A percentile compares a stretch with the other conserved stretches of the same genome.
These are phyloP conservation scores for Mariannaea sp. DNA, from an alignment of 2,329 filamentous ascomycete genomes.

Conservation along the genomic window DNA sequence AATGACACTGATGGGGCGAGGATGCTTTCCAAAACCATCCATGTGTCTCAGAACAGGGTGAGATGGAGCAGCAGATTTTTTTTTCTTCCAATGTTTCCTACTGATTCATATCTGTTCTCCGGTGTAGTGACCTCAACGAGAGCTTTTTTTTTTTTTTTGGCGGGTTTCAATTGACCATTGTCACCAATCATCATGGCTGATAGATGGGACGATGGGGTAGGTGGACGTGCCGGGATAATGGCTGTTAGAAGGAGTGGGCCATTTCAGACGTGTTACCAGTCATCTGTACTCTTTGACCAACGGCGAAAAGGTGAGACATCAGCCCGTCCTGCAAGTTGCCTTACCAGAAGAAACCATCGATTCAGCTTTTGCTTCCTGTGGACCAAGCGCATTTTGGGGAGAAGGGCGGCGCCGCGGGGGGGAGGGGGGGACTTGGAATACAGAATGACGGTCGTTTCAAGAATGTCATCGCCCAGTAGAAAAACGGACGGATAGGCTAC, in stretches of 20 bases:
- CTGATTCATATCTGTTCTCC: too few relatives aligned
- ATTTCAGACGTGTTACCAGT: slow-evolving; percentile 19
- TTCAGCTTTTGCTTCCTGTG: neutral
- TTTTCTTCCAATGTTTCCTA: neutral
- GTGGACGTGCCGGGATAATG: slow-evolving; percentile 32
- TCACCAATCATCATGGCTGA: slow-evolving; percentile 27
- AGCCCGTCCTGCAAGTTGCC: slow-evolving; percentile 6
- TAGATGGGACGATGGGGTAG: slow-evolving; percentile 18
- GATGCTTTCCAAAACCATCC: too few relatives aligned
- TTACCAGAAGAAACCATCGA: neutral
- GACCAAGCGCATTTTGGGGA: neutral
- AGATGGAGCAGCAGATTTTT: slow-evolving; percentile 6
- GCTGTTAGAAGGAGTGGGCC: slow-evolving; percentile 34
- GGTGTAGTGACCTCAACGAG: slow-evolving; percentile 35
- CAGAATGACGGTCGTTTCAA: too few relatives aligned
- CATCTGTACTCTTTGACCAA: slow-evolving; percentile 7
- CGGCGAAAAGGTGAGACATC: slow-evolving; percentile 3
- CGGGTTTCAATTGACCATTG: slow-evolving; percentile 23
- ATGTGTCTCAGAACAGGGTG: too few relatives aligned
- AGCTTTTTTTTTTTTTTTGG: slow-evolving; percentile 20
- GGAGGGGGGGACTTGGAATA: too few relatives aligned
- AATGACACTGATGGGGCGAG: too few relatives aligned
- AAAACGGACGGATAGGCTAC: too few relatives aligned
- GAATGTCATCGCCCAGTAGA: too few relatives aligned
- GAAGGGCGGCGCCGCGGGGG: too few relatives aligned